A percentile compares a stretch with the other conserved stretches of the same genome.
phyloP scores from a whole-genome alignment of 2,329 filamentous ascomycete species.

The Mycosphaerella sp. region DNA sequence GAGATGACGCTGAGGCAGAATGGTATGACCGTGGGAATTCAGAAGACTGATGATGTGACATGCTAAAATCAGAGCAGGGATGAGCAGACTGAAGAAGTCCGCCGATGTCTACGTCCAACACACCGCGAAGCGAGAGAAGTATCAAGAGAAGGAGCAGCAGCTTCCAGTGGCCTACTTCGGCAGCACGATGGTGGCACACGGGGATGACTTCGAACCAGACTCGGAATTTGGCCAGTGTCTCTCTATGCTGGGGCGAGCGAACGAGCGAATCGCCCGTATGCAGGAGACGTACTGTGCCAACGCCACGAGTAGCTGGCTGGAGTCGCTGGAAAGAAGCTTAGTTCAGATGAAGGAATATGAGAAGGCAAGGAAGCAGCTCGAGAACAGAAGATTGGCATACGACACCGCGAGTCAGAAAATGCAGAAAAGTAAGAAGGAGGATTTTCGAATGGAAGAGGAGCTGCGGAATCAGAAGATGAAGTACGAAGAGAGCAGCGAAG shows the following conservation, averaged over 20 bases:
- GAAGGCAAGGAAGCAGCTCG: constrained; percentile 86
- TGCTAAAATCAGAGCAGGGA: constrained; percentile 51
- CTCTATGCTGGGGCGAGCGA: constrained; percentile 70
- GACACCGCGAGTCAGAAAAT: constrained; percentile 85
- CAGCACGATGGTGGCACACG: constrained; percentile 77
- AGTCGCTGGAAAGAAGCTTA: constrained; percentile 81
- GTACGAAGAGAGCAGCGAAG: constrained; percentile 91
- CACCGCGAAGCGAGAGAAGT: constrained; percentile 74
- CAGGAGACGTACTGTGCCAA: constrained; percentile 77
- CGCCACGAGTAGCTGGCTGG: constrained; percentile 77
- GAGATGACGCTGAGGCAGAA: constrained; percentile 89
- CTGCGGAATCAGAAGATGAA: constrained; percentile 86
- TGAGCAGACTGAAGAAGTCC: constrained; percentile 81
- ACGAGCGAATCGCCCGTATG: constrained; percentile 77
- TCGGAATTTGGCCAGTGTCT: constrained; percentile 89
- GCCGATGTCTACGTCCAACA: constrained; percentile 85
- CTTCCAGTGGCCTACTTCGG: constrained; percentile 74
- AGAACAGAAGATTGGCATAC: constrained; percentile 80
- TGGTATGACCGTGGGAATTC: constrained; percentile 48
- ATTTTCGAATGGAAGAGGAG: constrained; percentile 90
- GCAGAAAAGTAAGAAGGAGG: constrained; percentile 89
- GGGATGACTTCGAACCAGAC: constrained; percentile 85
- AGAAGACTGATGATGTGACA: neutral
- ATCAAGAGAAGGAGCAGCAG: constrained; percentile 82
- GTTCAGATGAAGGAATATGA: constrained; percentile 98